Base-by-base conservation (phyloP, 2,329 filamentous ascomycete species). In the Mariannaea elegans region DNA sequence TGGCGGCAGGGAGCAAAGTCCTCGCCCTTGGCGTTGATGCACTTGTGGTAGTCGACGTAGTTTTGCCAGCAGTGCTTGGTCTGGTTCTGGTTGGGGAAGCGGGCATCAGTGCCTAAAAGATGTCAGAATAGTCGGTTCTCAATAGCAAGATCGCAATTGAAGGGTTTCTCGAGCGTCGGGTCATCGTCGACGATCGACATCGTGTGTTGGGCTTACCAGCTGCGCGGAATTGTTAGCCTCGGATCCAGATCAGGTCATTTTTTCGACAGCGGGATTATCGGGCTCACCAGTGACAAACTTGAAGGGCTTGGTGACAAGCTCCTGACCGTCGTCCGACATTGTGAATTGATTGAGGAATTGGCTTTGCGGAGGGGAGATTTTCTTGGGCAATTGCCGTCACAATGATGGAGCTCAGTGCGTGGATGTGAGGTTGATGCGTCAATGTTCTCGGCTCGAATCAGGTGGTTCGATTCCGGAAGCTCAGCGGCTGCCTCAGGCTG, bases 1-100 rank as follows among this genome's bases (percentile, higher is more conserved):
- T 97, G 94, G 76, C 90, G 90, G 91, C 94, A 98, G 69, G 94
- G 94, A 73, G 92, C 90, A 81, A 98, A 98, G 78, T 97, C 94
- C 86, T 98, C 94, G 81, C 94, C 94, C 88, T 98, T 98, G 82
- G 94, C 94, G 78, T 90, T 85, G 81, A 97, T 93, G 86, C 95
- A 99, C 88, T 99, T 99, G 90, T 99, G 92, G 87, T 99, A 98
- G 82, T 99, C 95, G 84, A 99, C 95, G 84, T 99, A 99, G 88
- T 99, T 99, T 82, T 99, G 96, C 95, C 95, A 99, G 92, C 95
- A 99, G 89, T 99, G 94, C 91, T 97, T 97, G 83, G 94, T 91
- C 85, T 95, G 92, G 86, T 99, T 99, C 86, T 89, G 84, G 87
- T 99, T 97, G 77, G 95, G 95, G 85, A 98, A 99, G 80, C 95